phyloP scores from a whole-genome alignment of 306 rosid species.

The Cucumis cinereus region DNA sequence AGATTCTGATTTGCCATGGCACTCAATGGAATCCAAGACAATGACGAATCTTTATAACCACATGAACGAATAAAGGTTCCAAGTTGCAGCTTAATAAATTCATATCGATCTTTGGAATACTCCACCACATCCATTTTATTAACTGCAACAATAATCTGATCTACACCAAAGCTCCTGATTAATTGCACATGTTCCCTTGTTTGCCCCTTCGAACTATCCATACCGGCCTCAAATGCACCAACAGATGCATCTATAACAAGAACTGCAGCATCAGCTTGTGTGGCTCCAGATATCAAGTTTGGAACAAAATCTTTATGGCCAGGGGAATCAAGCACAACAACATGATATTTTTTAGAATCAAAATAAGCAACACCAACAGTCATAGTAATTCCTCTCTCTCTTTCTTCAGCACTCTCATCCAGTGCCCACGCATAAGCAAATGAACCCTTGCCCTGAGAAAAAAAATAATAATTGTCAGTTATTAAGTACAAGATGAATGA shows the following conservation, averaged over 20 bases:
- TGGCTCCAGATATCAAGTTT: constrained; percentile 96
- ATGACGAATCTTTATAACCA: constrained; percentile 64
- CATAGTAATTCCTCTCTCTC: constrained; percentile 98
- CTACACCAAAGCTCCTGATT: constrained; percentile 96
- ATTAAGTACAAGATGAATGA: constrained; percentile 11
- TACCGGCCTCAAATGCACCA: constrained; percentile 89
- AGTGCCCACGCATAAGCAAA: constrained; percentile 98
- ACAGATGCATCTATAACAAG: constrained; percentile 83
- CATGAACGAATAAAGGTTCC: constrained; percentile 75
- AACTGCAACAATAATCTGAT: constrained; percentile 73
- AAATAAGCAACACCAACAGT: constrained; percentile 96
- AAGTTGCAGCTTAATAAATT: constrained; percentile 56
- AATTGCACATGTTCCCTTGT: constrained; percentile 93
- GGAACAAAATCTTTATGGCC: constrained; percentile 99
- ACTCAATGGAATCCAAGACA: constrained; percentile 83
- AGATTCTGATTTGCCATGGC: constrained; percentile 92
- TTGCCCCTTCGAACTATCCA: constrained; percentile 80
- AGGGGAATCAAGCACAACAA: constrained; percentile 94
- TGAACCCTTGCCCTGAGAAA: constrained; percentile 84
- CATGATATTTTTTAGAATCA: constrained; percentile 80
- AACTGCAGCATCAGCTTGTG: constrained; percentile 95
- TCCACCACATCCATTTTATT: constrained; percentile 91
- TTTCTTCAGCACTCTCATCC: constrained; percentile 95
- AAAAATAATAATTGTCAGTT: not conserved
- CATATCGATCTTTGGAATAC: constrained; percentile 77